Conservation (phyloP, 2,329 filamentous ascomycete genomes). For the Fusarium sp. region DNA sequence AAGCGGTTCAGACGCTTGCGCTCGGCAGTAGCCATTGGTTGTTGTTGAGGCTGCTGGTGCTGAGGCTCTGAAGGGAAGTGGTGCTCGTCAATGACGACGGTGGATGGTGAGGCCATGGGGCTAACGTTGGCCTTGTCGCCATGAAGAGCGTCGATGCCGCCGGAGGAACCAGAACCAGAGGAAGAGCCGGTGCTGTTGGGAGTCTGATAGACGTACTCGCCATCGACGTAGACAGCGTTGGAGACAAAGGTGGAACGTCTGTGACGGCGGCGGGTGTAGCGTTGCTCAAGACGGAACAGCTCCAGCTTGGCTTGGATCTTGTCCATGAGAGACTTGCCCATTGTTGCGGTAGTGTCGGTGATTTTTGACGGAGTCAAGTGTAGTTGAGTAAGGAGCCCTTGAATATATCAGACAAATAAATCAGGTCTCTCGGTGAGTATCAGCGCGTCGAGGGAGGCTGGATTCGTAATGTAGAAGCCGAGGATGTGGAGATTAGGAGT, state of each 20-base stretch:
- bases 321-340: constrained; percentile 67
- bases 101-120: constrained; percentile 35
- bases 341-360: constrained; percentile 47
- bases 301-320: constrained; percentile 79
- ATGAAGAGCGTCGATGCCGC: constrained; percentile 55
- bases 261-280: constrained; percentile 88
- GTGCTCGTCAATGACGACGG: constrained; percentile 46
- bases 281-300: constrained; percentile 93
- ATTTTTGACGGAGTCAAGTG: constrained; percentile 2
- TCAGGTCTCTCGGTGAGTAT: constrained; percentile 26
- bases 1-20: constrained; percentile 67
- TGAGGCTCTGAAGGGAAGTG: constrained; percentile 34
- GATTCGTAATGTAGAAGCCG: constrained; percentile 25
- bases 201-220: constrained; percentile 88
- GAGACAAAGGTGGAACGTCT: constrained; percentile 90
- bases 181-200: constrained; percentile 70
- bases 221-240: constrained; percentile 92
- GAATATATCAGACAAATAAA: constrained; percentile 11
- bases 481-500: constrained; percentile 36
- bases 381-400: constrained; percentile 5
- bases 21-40: constrained; percentile 37
- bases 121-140: constrained; percentile 48
- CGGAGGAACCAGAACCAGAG: constrained; percentile 59
- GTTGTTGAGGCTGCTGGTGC: constrained; percentile 31
- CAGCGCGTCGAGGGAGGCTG: constrained; percentile 33